Evolutionary conservation across 257 asterid genomes (phyloP), one percentile per base, ranked within the genome.

Genomic region (Thymus quinquecostatus): DNA sequence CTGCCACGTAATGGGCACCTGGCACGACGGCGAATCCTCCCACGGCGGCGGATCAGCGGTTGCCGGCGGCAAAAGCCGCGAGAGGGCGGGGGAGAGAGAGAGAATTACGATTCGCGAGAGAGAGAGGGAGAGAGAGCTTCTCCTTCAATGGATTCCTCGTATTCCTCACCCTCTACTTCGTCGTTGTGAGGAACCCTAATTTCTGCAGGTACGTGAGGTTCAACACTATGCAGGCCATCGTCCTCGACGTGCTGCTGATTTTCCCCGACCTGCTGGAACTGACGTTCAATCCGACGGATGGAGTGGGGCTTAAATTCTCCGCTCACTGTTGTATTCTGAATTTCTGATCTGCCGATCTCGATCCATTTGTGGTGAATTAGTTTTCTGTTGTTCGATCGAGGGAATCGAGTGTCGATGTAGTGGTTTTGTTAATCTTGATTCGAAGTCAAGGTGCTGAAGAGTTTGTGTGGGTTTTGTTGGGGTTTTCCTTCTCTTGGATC

Each of bases 171-270:
- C 95, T 94, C 1, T 94, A 91, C 77, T 94, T 94, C 68, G 87
- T 86, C 3, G 99, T 94, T 21, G 99, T 91, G 12, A 84, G 98
- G 81, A 94, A 94, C 54, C 72, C 71, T n/a, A 94, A 89, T 66
- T 95, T 95, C 82, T 91, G 97, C 48, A 88, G 90, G 82, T 95
- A 89, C 49, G 98, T 94, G 71, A 74, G 98, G 81, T 94, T 94
- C 82, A 21, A 21, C 21, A 21, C 21, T 21, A 21, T 21, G 21
- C 21, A 21, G 21, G 21, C 21, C 21, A 21, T 21, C 21, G 21
- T 21, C 21, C 21, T 21, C 21, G 21, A 21, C 21, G 21, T 21
- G 21, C 21, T 21, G 21, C 21, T 21, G 21, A 21, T 21, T 21
- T 21, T 21, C 21, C 21, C 21, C 21, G 21, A 21, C 21, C 86